Percentiles rank a stretch among this genome's conserved stretches.
These are phyloP conservation scores for Plasmodium coatneyi DNA, from an alignment of 169 alveolate species.

Conservation along the genomic window DNA sequence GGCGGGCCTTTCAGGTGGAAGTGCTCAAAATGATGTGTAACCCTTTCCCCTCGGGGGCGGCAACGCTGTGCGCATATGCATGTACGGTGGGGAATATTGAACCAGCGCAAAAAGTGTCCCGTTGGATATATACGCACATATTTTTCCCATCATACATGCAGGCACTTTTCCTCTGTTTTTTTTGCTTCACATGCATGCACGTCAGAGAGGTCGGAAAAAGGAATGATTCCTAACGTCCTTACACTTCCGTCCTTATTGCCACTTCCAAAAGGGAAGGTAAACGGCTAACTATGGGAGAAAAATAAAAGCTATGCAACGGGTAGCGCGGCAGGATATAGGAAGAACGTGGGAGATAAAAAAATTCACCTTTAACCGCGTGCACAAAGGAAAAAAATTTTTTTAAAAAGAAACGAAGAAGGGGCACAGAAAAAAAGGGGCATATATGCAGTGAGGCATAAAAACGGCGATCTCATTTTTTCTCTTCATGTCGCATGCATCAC, in stretches of 20 bases:
- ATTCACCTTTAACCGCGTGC: neutral
- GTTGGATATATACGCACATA: neutral
- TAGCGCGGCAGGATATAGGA: neutral
- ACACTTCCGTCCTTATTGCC: neutral
- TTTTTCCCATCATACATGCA: neutral
- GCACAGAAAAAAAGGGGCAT: neutral
- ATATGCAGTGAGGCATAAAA: neutral
- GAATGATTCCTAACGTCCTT: neutral
- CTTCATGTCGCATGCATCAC: neutral
- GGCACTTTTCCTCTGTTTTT: neutral
- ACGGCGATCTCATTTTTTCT: neutral
- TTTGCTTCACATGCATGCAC: neutral
- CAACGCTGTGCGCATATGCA: neutral
- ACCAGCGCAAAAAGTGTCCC: neutral
- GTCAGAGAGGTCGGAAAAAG: neutral
- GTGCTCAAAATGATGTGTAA: neutral
- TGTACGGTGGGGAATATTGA: neutral
- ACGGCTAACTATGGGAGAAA: neutral
- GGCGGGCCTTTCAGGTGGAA: neutral
- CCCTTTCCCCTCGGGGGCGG: neutral
- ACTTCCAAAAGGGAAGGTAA: neutral
- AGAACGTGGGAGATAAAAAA: neutral
- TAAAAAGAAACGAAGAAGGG: neutral
- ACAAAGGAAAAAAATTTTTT: neutral
- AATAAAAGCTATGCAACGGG: neutral